Conservation (phyloP, 306 rosid genomes). For the Pyrus communis region DNA sequence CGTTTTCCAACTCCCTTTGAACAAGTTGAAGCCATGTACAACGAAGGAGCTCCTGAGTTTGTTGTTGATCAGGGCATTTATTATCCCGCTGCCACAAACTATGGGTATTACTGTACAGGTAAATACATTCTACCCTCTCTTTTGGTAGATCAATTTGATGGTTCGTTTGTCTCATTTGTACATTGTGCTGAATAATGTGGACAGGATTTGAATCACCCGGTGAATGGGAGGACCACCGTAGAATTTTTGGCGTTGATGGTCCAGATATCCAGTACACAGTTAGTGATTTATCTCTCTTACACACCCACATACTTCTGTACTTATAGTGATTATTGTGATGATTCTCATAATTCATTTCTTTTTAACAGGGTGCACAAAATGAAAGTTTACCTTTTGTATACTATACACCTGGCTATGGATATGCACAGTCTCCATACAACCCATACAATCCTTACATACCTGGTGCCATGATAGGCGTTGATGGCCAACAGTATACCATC, state of each 20-base stretch:
- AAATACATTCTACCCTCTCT: neutral
- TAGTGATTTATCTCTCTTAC: slow-evolving; percentile 12
- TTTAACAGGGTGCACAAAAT: slow-evolving; percentile 70
- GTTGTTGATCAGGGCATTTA: slow-evolving; percentile 77
- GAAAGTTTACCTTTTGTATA: slow-evolving; percentile 78
- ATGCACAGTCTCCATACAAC: slow-evolving; percentile 93
- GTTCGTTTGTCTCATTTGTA: slow-evolving; percentile 12
- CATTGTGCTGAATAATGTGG: slow-evolving; percentile 5
- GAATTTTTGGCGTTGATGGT: slow-evolving; percentile 81
- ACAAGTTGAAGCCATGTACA: slow-evolving; percentile 63
- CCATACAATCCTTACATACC: slow-evolving; percentile 97
- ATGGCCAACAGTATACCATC: slow-evolving; percentile 57
- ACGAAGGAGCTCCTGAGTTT: slow-evolving; percentile 74
- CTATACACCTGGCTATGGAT: slow-evolving; percentile 79
- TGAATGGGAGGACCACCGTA: slow-evolving; percentile 88
- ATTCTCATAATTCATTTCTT: slow-evolving; percentile 16
- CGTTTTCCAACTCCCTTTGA: slow-evolving; percentile 48
- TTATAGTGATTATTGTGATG: neutral
- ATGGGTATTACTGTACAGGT: slow-evolving; percentile 97
- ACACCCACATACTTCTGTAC: neutral
- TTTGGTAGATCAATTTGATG: neutral
- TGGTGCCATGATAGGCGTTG: slow-evolving; percentile 82
- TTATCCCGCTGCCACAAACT: slow-evolving; percentile 83
- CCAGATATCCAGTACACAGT: slow-evolving; percentile 63
- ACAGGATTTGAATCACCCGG: slow-evolving; percentile 82